These are phyloP conservation scores for Maudiozyma pseudohumilis DNA, from an alignment of 805 yeast species.

Conservation along the genomic window DNA sequence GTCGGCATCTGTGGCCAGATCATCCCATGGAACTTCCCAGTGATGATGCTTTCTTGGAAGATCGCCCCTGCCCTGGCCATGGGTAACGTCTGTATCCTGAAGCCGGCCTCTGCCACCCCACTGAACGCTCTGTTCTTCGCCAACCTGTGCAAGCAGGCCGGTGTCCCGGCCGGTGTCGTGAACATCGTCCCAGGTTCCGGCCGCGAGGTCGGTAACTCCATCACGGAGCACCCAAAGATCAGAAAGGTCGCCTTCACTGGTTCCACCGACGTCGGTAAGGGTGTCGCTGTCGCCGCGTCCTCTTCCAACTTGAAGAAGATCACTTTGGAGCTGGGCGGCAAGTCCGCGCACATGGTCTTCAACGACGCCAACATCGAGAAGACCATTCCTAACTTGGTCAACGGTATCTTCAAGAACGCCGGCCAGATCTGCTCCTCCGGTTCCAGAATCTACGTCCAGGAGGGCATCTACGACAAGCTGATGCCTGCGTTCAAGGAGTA, in stretches of 20 bases:
- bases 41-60: constrained; percentile 73
- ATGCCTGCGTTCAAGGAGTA: constrained; percentile 48
- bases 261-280: constrained; percentile 66
- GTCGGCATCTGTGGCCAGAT: constrained; percentile 77
- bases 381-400: constrained; percentile 42
- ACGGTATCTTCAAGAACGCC: constrained; percentile 69
- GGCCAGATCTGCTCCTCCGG: constrained; percentile 83
- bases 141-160: constrained; percentile 52
- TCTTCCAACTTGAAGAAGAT: constrained; percentile 67
- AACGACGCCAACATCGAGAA: constrained; percentile 52
- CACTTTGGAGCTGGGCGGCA: constrained; percentile 77
- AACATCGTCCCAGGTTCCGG: constrained; percentile 72
- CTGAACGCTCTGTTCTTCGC: constrained; percentile 60
- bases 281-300: constrained; percentile 60
- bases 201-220: constrained; percentile 60
- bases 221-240: constrained; percentile 56
- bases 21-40: constrained; percentile 80
- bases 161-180: constrained; percentile 66
- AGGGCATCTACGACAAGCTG: constrained; percentile 55
- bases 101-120: constrained; percentile 73
- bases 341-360: constrained; percentile 68
- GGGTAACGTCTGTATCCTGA: constrained; percentile 63
- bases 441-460: constrained; percentile 69
- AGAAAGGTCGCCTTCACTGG: constrained; percentile 77
- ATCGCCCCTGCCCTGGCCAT: constrained; percentile 71